Evolutionary conservation across 106 monocot genomes (phyloP).

Genomic region (Narthecium ossifragum): DNA sequence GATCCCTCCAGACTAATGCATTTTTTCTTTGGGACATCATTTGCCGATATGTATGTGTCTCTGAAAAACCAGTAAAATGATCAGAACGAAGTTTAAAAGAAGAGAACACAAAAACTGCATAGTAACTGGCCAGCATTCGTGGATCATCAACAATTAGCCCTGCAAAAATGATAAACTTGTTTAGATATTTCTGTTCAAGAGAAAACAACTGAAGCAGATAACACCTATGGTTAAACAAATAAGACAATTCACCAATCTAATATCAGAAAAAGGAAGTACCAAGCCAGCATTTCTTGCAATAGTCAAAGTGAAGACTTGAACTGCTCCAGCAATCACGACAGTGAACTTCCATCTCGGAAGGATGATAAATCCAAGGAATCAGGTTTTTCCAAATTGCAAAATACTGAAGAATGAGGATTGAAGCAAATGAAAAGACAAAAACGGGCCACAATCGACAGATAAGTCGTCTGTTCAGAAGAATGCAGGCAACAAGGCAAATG

Average conservation of each 20-base stretch:
- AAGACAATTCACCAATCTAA: background rate
- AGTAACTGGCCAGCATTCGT: constrained; percentile 82
- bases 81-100: constrained; percentile 90
- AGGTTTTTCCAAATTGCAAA: constrained; percentile 77
- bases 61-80: constrained; percentile 55
- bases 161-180: constrained; percentile 28
- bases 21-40: constrained; percentile 72
- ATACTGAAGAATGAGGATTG: constrained; percentile 77
- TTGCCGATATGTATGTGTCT: constrained; percentile 62
- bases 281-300: constrained; percentile 92
- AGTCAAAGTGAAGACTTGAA: constrained; percentile 56
- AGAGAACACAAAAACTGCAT: constrained; percentile 83
- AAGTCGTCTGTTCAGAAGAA: constrained; percentile 68
- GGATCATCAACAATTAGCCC: constrained; percentile 89
- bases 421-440: constrained; percentile 76
- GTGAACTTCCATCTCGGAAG: constrained; percentile 20
- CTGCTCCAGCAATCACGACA: constrained; percentile 90
- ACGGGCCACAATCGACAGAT: constrained; percentile 72
- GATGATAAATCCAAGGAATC: constrained; percentile 50
- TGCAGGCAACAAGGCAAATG: constrained; percentile 53
- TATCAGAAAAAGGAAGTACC: constrained; percentile 39
- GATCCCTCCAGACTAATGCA: constrained; percentile 79
- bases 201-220: background rate
- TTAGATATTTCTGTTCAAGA: background rate
- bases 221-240: background rate